phyloP scores from a whole-genome alignment of 2,329 filamentous ascomycete species.

The Penicillium sp. region DNA sequence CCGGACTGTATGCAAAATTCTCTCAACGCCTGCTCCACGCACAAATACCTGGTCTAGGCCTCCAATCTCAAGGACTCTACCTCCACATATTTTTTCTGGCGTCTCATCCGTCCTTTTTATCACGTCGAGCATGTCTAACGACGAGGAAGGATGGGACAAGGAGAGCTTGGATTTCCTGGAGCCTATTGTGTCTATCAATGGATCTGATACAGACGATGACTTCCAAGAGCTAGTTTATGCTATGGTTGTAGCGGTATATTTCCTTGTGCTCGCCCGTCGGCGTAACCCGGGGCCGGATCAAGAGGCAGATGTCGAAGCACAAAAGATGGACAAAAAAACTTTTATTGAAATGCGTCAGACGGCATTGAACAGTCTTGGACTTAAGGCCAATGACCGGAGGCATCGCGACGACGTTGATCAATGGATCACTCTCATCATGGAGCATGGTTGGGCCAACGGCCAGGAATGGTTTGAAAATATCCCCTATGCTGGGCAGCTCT shows the following conservation, averaged over 20 bases:
- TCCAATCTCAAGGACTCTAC: conserved; percentile 51
- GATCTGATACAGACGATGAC: conserved; percentile 50
- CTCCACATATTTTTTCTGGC: conserved; percentile 72
- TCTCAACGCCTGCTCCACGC: conserved; percentile 53
- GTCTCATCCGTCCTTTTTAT: conserved; percentile 59
- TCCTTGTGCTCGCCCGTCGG: conserved; percentile 52
- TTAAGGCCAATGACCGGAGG: conserved; percentile 41
- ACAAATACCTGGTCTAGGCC: conserved; percentile 39
- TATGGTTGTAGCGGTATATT: conserved; percentile 45
- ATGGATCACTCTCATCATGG: conserved; percentile 59
- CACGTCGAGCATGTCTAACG: conserved; percentile 44
- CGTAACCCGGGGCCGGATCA: conserved; percentile 32
- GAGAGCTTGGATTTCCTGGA: conserved; percentile 37
- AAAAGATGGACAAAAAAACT: conserved; percentile 43
- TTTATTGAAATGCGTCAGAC: conserved; percentile 43
- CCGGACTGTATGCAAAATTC: conserved; percentile 62
- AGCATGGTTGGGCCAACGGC: conserved; percentile 53
- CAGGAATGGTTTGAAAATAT: conserved; percentile 68
- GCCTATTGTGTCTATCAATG: conserved; percentile 42
- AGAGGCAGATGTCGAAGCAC: conserved; percentile 17
- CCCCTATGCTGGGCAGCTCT: conserved; percentile 38
- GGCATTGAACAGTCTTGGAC: conserved; percentile 36
- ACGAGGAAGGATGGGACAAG: conserved; percentile 48
- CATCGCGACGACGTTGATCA: conserved; percentile 56
- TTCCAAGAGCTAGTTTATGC: conserved; percentile 41